These are phyloP conservation scores for Gaeumannomyces sp. DNA, from an alignment of 2,329 filamentous ascomycete genomes.

Conservation along the genomic window DNA sequence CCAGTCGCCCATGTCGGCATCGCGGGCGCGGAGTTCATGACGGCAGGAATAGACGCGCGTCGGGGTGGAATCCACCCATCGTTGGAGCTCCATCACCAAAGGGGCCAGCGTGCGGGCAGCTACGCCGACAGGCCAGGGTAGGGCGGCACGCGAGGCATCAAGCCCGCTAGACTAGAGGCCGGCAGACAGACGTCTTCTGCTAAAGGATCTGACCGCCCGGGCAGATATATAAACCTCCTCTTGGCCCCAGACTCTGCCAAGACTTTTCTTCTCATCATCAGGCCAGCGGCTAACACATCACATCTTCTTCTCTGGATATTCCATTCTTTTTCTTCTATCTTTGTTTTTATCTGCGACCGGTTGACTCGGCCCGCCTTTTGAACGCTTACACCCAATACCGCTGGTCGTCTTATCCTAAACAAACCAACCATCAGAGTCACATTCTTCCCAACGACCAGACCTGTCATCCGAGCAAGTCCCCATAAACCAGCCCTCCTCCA, in stretches of 20 bases:
- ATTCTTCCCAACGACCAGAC: neutral
- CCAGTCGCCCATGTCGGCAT: neutral
- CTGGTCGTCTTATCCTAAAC: neutral
- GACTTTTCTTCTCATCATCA: neutral
- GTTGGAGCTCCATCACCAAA: too few relatives aligned
- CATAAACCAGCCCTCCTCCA: neutral
- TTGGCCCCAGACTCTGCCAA: neutral
- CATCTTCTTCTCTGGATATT: neutral
- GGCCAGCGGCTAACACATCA: neutral
- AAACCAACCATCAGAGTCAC: neutral
- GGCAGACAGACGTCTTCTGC: too few relatives aligned
- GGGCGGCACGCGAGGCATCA: neutral
- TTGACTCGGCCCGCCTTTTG: neutral
- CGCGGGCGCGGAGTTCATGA: too few relatives aligned
- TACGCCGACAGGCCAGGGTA: neutral
- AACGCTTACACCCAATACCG: neutral
- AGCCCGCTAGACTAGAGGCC: too few relatives aligned
- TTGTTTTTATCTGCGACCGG: neutral
- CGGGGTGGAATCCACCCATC: too few relatives aligned
- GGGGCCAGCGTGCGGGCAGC: too few relatives aligned
- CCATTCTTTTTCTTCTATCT: neutral
- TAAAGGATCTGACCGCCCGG: neutral
- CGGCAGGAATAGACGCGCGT: too few relatives aligned
- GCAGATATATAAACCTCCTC: neutral
- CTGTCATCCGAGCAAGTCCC: neutral